phyloP scores from a whole-genome alignment of 129 eudicot genomes.

The Helianthus tuberosus region DNA sequence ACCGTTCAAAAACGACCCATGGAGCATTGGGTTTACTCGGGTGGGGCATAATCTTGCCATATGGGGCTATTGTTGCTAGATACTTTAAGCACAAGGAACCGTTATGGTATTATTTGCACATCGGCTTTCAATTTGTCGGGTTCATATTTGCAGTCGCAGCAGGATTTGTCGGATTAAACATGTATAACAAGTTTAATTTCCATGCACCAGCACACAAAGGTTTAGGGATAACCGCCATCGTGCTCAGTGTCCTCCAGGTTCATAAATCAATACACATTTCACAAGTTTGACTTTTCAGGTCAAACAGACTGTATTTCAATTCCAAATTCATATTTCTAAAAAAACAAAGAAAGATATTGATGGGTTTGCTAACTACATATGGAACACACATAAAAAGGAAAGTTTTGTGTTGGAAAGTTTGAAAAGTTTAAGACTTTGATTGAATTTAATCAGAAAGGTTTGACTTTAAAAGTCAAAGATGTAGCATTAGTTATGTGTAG shows the following conservation, averaged over 20 bases:
- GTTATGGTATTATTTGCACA: constrained; percentile 78
- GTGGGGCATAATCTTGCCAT: constrained; percentile 85
- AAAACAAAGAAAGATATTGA: not conserved
- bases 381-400: not conserved
- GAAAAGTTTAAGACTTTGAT: not conserved
- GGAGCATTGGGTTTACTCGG: constrained; percentile 74
- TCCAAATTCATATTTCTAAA: not conserved
- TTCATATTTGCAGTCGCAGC: constrained; percentile 65
- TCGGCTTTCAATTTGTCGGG: constrained; percentile 66
- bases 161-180: constrained; percentile 65
- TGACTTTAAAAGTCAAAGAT: constrained; percentile 16
- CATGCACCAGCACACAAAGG: constrained; percentile 71
- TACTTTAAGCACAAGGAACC: constrained; percentile 68
- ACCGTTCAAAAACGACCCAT: constrained; percentile 54
- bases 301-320: constrained; percentile 7
- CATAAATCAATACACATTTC: not conserved
- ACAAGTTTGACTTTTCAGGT: constrained; percentile 2
- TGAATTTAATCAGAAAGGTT: not conserved
- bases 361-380: not conserved
- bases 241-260: constrained; percentile 83
- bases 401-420: not conserved
- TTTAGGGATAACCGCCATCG: constrained; percentile 69
- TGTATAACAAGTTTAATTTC: constrained; percentile 50
- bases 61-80: constrained; percentile 82
- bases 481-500: not conserved